A percentile compares a stretch with the other conserved stretches of the same genome.
phyloP scores from a whole-genome alignment of 73 alveolate species.

The Tetrahymena thermophila region DNA sequence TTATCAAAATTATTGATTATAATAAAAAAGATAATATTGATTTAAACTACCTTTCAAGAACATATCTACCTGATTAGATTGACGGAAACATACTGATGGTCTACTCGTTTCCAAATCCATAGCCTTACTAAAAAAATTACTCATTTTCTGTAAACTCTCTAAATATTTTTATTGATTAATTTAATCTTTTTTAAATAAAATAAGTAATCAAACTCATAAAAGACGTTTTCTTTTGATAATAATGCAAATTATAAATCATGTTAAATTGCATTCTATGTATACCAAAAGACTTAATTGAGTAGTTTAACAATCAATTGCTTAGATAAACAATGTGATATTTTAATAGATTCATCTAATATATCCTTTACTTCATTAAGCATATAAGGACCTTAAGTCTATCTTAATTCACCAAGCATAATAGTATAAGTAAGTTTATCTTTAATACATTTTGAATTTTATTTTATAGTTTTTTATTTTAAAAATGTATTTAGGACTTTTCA shows the following conservation, averaged over 20 bases:
- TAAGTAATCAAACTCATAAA: neutral
- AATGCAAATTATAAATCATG: neutral
- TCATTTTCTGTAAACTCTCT: neutral
- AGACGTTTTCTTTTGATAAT: neutral
- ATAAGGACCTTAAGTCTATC: neutral
- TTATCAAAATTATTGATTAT: neutral
- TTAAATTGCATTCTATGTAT: neutral
- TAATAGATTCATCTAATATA: neutral
- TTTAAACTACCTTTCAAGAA: neutral
- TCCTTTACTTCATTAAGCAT: neutral
- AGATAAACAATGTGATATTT: neutral
- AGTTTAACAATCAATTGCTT: neutral
- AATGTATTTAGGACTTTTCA: neutral
- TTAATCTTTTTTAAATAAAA: neutral
- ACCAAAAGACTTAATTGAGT: neutral
- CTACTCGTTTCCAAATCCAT: neutral
- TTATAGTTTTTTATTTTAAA: neutral
- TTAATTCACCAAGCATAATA: neutral
- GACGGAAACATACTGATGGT: neutral
- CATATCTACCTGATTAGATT: neutral
- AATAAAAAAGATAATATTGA: neutral
- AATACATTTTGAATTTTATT: neutral
- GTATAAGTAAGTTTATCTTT: neutral
- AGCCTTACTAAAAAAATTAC: neutral
- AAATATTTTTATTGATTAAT: neutral